Conservation (phyloP, 768 basidiomycete genomes). For the Xerocomellus dryophilus region DNA sequence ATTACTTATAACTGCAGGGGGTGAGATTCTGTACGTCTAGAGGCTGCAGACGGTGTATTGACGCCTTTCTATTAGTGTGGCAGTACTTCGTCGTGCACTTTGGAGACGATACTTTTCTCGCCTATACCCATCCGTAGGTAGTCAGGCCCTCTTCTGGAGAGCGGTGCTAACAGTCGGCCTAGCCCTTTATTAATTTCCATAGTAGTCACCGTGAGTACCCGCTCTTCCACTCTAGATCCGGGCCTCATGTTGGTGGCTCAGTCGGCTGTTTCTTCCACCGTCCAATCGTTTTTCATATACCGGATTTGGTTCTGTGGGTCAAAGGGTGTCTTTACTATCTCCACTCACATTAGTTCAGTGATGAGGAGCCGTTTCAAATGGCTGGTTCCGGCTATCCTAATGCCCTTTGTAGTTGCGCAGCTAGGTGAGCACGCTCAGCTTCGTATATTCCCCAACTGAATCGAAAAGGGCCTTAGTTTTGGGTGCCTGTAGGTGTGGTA, state of each 20-base stretch:
- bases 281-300: conserved; percentile 28
- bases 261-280: conserved; percentile 20
- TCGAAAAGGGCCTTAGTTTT: conserved; percentile 8
- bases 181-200: conserved; percentile 23
- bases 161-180: conserved; percentile 4
- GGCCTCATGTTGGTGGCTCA: conserved; percentile 18
- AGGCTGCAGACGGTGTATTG: not conserved
- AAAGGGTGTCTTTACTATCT: not conserved
- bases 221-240: not conserved
- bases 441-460: not conserved
- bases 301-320: conserved; percentile 24
- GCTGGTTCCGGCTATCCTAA: conserved; percentile 16
- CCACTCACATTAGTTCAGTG: conserved; percentile 7
- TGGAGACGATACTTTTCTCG: conserved; percentile 14
- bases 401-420: conserved; percentile 20
- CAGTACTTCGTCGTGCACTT: conserved; percentile 24
- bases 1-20: conserved; percentile 16
- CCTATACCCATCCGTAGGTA: conserved; percentile 19
- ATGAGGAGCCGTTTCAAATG: conserved; percentile 15
- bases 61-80: conserved; percentile 17
- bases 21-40: conserved; percentile 5
- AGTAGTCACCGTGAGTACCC: conserved; percentile 18
- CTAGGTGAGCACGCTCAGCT: conserved; percentile 6
- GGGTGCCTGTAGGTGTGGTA: conserved; percentile 9
- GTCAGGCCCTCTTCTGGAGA: conserved; percentile 4